Conservation (phyloP, 306 rosid species). For the Vigna hirtella region DNA sequence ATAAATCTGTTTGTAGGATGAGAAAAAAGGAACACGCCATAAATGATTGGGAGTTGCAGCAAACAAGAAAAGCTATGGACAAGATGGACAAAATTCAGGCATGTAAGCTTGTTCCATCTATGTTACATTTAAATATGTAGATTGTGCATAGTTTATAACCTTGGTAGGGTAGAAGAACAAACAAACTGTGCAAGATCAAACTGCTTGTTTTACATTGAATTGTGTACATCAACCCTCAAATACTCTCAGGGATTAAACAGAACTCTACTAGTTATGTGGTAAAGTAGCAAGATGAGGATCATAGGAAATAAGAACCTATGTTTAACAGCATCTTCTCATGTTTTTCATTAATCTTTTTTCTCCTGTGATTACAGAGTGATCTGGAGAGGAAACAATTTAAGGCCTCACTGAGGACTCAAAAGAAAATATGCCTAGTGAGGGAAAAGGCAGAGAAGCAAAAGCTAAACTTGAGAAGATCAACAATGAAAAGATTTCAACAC, state of each 20-base stretch:
- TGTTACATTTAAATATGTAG: not conserved
- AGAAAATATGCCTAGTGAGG: constrained; percentile 52
- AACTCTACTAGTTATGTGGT: not conserved
- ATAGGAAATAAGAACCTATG: not conserved
- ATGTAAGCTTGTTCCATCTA: constrained; percentile 8
- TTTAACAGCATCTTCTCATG: not conserved
- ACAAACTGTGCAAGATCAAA: not conserved
- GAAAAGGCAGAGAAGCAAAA: constrained; percentile 65
- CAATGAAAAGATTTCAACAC: constrained; percentile 52
- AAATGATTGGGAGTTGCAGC: constrained; percentile 63
- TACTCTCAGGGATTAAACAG: not conserved
- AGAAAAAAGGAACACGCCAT: constrained; percentile 63
- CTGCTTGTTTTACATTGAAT: not conserved
- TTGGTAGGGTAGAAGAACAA: not conserved
- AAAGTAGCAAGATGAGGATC: not conserved
- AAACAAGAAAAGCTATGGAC: constrained; percentile 61
- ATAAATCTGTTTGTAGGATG: constrained; percentile 48
- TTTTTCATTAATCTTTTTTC: not conserved
- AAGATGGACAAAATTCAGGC: constrained; percentile 72
- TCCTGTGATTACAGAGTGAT: constrained; percentile 50
- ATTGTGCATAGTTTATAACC: not conserved
- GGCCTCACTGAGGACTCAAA: constrained; percentile 52
- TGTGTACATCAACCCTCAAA: not conserved
- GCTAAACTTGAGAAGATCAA: constrained; percentile 51
- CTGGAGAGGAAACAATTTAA: constrained; percentile 59